Evolutionary conservation across 495 filamentous ascomycete species (phyloP), one percentile per base, ranked within the genome.

Genomic region (Aspergillus bridgeri): DNA sequence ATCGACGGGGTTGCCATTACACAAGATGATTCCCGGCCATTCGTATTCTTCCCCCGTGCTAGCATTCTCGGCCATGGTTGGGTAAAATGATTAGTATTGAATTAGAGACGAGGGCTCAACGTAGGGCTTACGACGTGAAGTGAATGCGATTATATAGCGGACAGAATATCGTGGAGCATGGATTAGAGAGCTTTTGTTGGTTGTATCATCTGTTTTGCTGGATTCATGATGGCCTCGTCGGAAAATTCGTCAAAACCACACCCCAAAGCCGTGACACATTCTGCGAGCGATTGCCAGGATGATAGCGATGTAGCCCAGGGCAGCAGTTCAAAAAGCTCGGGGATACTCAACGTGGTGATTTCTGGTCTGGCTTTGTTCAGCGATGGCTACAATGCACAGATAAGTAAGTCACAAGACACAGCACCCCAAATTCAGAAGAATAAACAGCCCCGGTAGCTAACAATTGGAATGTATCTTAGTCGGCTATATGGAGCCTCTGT

Each of bases 301-400:
- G 33, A 38, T 15, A 15, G 11, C 4, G 1, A 38, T 38, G 17
- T 38, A 4, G 33, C 8, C 11, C 33, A 46, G 43, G 6, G 45
- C 19, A 9, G 19, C n/a, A 23, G 15, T 17, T 25, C 53, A 29
- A 63, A 56, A 25, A 51, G 42, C 45, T 65, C 60, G 0, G 65
- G 68, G 13, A 43, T 70, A 8, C 49, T 77, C 19, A 74, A 69
- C 42, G 70, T 75, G 8, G 24, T 76, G 18, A 59, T 76, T 17
- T 58, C 72, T 0, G 74, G 75, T 0, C 33, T 75, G 18, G 75
- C 72, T 17, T 64, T 78, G 1, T 73, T 75, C 60, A 69, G 67
- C 27, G 75, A 78, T 64, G 75, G 75, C 11, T 78, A 77, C 63
- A 77, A 76, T 58, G 72, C 68, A 17, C 69, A 76, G 51, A 72